Evolutionary conservation across 1,284 basidiomycete species (phyloP), one percentile per base, ranked within the genome.

Genomic region (Rhodotorula sp.): DNA sequence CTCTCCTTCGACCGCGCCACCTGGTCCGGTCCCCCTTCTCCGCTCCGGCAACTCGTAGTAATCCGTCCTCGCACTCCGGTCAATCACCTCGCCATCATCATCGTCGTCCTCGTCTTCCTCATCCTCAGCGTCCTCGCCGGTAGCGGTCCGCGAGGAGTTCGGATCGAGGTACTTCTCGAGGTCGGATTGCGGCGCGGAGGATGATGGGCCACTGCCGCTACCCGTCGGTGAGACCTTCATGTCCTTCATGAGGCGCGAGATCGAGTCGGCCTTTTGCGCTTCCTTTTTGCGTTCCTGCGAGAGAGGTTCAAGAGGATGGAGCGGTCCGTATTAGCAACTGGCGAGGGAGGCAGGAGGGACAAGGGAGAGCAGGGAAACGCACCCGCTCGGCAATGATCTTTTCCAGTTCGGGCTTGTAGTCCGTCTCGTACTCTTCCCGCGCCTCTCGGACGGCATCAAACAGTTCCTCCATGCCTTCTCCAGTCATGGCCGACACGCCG

Each of bases 401-500:
- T 65, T 90, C 86, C 6, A 99, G 86, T 78, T 97, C 93, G 0
- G 95, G 94, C 57, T 93, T 86, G 81, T 98, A 98, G 73, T 95
- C 91, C 70, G 24, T 88, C 80, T 91, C 88, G 81, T 97, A 99
- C 81, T 96, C 93, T 66, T 87, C 84, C 72, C 93, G 84, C 2
- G 91, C 93, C 57, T 87, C 88, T 71, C 95, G 88, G 7, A 99
- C 93, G 0, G 93, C 93, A 26, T 88, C 86, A 78, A 99, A 90
- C 80, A 99, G 97, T 65, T 91, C 90, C 72, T 89, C 85, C 79
- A 99, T 87, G 8, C 96, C 96, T 61, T 88, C 89, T 18, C 96
- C 96, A 0, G 96, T 98, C 84, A 93, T 86, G 56, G 95, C 95
- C 20, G 93, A 95, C 15, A 99, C 94, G 30, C 95, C 95, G 18